Evolutionary conservation across 2,329 filamentous ascomycete species (phyloP), one percentile per base, ranked within the genome.

Genomic region (Bertia moriformis): DNA sequence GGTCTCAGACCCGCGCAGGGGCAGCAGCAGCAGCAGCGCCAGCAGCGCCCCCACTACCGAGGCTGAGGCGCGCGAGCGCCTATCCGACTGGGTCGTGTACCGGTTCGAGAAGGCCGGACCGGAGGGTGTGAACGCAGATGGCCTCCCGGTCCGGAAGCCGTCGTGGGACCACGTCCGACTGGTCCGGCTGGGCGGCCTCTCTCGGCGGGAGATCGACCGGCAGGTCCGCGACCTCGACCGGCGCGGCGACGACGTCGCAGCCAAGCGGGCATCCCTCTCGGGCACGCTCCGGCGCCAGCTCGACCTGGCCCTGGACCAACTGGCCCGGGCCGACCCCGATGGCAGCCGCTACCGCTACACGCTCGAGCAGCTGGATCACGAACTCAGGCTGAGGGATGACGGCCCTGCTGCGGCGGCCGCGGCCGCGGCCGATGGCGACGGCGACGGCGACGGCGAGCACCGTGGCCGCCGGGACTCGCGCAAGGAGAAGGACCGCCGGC

Each of bases 291-390:
- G 62, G 41, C 49, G 50, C 2, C 67, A 70, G 40, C 46, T 71
- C 5, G 61, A 67, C 39, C 43, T 38, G 10, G 56, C 58, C 0
- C 53, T 59, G 24, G 47, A 56, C 4, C 45, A 53, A 1, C 51
- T 69, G 7, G 48, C 53, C 14, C 24, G 39, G 2, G 27, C 29
- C 3, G 62, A 69, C 14, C 39, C 30, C 2, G 62, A 69, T 27
- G 40, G 33, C 2, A n/a, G n/a, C n/a, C 56, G 58, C 4, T 70
- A 54, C 41, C 47, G 55, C 18, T 63, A 61, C 42, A 51, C 53
- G 14, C 49, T 71, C 3, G 60, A 52, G 13, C 67, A 71, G 47
- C 49, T 71, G 4, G 60, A 68, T 27, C 57, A 57, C 18, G 53
- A 59, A 40, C 46, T 58, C 3, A 56, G 49, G 39, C 46, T 48